These are phyloP conservation scores for Ophiocordyceps sinensis DNA, from an alignment of 2,329 filamentous ascomycete genomes.

Conservation along the genomic window DNA sequence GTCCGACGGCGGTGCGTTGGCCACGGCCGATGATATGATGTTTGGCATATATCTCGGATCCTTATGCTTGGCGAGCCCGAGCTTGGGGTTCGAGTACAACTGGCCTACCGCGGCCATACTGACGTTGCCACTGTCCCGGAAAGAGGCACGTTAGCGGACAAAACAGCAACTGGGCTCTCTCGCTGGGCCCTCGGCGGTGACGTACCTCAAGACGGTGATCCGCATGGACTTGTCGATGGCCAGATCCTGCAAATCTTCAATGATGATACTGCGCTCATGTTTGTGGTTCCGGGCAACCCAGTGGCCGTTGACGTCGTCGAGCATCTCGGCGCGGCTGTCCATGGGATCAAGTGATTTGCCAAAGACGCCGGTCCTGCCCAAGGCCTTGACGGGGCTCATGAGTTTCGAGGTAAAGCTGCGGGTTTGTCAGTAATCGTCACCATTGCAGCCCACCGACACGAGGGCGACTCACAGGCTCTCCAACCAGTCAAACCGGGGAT, in stretches of 20 bases:
- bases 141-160: background rate
- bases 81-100: slow-evolving; percentile 84
- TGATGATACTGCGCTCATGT: slow-evolving; percentile 68
- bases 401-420: slow-evolving; percentile 64
- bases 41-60: slow-evolving; percentile 98
- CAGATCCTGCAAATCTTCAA: slow-evolving; percentile 85
- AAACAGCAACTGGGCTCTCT: background rate
- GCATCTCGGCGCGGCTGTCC: slow-evolving; percentile 79
- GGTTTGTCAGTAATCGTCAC: slow-evolving; percentile 14
- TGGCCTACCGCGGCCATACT: slow-evolving; percentile 86
- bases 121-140: slow-evolving; percentile 59
- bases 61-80: slow-evolving; percentile 66
- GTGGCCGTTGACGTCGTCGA: slow-evolving; percentile 88
- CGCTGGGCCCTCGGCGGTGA: background rate
- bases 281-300: slow-evolving; percentile 97
- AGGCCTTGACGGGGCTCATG: slow-evolving; percentile 79
- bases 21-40: slow-evolving; percentile 84
- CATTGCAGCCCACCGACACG: background rate
- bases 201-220: slow-evolving; percentile 68
- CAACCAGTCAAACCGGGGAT: slow-evolving; percentile 58
- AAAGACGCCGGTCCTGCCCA: slow-evolving; percentile 69
- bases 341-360: slow-evolving; percentile 76
- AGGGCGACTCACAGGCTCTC: slow-evolving; percentile 46
- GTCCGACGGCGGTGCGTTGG: slow-evolving; percentile 78
- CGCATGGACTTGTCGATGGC: slow-evolving; percentile 86